A percentile compares a stretch with the other conserved stretches of the same genome.
phyloP scores from a whole-genome alignment of 208 protist genomes.

The Plasmodiophora brassicae region DNA sequence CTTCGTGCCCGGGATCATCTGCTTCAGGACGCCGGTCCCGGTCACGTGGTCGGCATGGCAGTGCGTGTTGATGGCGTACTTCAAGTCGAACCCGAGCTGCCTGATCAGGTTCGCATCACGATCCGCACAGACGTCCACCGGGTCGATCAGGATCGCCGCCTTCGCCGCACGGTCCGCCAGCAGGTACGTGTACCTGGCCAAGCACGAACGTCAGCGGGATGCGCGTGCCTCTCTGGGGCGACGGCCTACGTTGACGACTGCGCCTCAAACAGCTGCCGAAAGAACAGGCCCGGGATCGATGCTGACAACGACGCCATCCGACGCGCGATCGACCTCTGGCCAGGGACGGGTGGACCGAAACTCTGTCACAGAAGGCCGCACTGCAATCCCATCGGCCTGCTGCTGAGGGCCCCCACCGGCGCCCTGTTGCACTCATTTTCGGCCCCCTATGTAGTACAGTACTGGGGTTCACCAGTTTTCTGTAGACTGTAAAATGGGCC shows the following conservation, averaged over 20 bases:
- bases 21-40: slow-evolving; percentile 44
- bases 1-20: not conserved
- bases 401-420: no score
- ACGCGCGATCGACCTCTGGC: no score
- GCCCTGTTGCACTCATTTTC: no score
- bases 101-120: slow-evolving; percentile 34
- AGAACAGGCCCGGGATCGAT: not conserved
- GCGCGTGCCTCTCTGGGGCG: no score
- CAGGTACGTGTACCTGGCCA: slow-evolving; percentile 48
- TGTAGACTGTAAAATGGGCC: no score
- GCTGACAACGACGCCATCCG: no score
- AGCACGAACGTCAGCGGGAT: no score
- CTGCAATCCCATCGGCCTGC: no score
- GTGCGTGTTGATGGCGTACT: slow-evolving; percentile 49
- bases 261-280: not conserved
- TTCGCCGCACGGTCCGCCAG: slow-evolving; percentile 27
- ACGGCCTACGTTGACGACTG: not conserved
- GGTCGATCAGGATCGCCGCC: slow-evolving; percentile 46
- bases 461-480: no score
- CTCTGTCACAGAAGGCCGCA: no score
- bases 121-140: slow-evolving; percentile 35
- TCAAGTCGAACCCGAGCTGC: slow-evolving; percentile 37
- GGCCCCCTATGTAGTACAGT: no score
- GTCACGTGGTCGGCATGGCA: slow-evolving; percentile 54
- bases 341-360: no score